Evolutionary conservation across 2,329 filamentous ascomycete genomes (phyloP), one percentile per base, ranked within the genome.

Genomic region (Blumeriella jaapii): DNA sequence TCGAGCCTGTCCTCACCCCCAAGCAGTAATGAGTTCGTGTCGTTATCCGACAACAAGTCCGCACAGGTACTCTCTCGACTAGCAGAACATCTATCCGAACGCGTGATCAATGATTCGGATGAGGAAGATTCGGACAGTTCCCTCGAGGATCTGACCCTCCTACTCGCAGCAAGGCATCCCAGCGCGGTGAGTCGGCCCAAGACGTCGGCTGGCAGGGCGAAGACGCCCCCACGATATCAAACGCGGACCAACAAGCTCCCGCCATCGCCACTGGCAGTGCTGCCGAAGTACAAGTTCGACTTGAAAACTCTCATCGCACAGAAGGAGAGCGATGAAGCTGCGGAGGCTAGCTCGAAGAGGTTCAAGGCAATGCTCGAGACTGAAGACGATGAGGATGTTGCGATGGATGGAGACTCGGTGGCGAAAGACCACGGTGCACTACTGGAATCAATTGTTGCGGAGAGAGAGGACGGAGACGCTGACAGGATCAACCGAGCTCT

Each of bases 101-200:
- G 37, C 22, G 32, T 78, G 36, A 80, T 87, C 25, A 67, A 67
- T 29, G 77, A 72, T 35, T 86, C 82, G 0, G 82, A 87, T 7
- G 69, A 68, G 26, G 68, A 67, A 17, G 67, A 71, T 31, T 78
- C 78, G 0, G 62, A 70, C 39, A 63, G 59, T 33, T 68, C 65
- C 1, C 50, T 74, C 13, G 67, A 68, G 39, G 65, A 69, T 17
- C 62, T 78, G 10, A 65, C 69, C 4, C 30, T 36, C 1, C 38
- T 51, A 4, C 29, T 45, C n/a, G 38, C 42, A 6, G 36, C 36
- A 26, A 34, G 37, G 16, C 24, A 18, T 15, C 20, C 33, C 5
- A 38, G 20, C 12, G 24, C 36, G 22, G 27, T 28, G 27, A 36
- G 14, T 25, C 35, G 28, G 19, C 17, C 39, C 13, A 35, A 27